These are phyloP conservation scores for Apostasia ramifera DNA, from an alignment of 106 monocot species.

Conservation along the genomic window DNA sequence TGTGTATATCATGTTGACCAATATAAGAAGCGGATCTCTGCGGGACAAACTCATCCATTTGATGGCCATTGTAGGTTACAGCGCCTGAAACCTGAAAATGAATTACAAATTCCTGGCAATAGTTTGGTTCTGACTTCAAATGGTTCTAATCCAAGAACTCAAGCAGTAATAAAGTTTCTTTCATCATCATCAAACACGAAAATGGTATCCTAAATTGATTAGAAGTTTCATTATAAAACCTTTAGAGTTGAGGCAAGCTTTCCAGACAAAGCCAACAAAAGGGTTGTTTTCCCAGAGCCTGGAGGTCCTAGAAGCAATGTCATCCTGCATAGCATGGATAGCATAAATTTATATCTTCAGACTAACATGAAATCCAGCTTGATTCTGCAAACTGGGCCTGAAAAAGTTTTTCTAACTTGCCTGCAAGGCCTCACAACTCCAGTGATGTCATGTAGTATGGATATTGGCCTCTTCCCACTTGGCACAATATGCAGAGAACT, in stretches of 20 bases:
- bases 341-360: background rate
- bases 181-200: no score
- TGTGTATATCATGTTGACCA: conserved; percentile 15
- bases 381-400: background rate
- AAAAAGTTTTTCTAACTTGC: background rate
- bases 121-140: no score
- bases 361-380: no score
- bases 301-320: conserved; percentile 26
- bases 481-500: conserved; percentile 14
- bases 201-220: background rate
- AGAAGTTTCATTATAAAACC: conserved; percentile 3
- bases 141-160: no score
- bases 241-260: conserved; percentile 23
- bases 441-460: conserved; percentile 25
- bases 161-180: no score
- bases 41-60: conserved; percentile 16
- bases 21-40: conserved; percentile 19
- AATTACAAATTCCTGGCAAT: no score
- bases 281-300: conserved; percentile 23
- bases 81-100: conserved; percentile 5
- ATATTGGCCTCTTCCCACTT: conserved; percentile 24
- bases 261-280: conserved; percentile 21
- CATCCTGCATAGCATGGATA: conserved; percentile 8
- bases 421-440: conserved; percentile 35
- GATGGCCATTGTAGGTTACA: conserved; percentile 18